Evolutionary conservation across 768 basidiomycete genomes (phyloP).

Genomic region (Leccinum variicolor): DNA sequence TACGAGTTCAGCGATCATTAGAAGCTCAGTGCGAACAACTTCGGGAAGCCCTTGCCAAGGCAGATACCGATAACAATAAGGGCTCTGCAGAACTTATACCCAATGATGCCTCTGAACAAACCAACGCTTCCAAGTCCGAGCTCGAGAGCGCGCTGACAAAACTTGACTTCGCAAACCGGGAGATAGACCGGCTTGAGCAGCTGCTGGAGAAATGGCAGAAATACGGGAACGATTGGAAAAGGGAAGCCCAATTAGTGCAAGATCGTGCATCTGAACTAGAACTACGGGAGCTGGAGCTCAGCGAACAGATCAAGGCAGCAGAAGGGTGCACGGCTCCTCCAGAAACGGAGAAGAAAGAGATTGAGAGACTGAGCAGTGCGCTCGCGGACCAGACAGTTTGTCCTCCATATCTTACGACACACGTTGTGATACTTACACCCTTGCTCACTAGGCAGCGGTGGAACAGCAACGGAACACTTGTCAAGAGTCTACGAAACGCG

Average conservation of each 20-base stretch:
- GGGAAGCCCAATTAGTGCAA: slow-evolving; percentile 15
- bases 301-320: slow-evolving; percentile 5
- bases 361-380: slow-evolving; percentile 7
- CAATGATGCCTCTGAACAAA: slow-evolving; percentile 4
- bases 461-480: slow-evolving; percentile 12
- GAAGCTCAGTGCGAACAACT: slow-evolving; percentile 20
- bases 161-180: slow-evolving; percentile 14
- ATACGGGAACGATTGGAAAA: slow-evolving; percentile 25
- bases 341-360: slow-evolving; percentile 15
- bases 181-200: slow-evolving; percentile 17
- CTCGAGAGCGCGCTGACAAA: slow-evolving; percentile 7
- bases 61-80: not conserved
- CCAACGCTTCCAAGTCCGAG: not conserved
- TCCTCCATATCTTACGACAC: not conserved
- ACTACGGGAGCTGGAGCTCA: slow-evolving; percentile 8
- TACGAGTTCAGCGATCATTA: slow-evolving; percentile 10
- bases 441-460: slow-evolving; percentile 8
- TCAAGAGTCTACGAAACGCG: slow-evolving; percentile 12
- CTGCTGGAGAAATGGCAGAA: slow-evolving; percentile 23
- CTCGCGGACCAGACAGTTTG: slow-evolving; percentile 24
- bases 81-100: slow-evolving; percentile 1
- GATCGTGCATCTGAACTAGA: slow-evolving; percentile 11
- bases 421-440: not conserved
- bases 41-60: slow-evolving; percentile 9
- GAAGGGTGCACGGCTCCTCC: slow-evolving; percentile 8